A percentile compares a stretch with the other conserved stretches of the same genome.
Evolutionary conservation across 768 basidiomycete species (phyloP).

Genomic region (Serendipita sp.): DNA sequence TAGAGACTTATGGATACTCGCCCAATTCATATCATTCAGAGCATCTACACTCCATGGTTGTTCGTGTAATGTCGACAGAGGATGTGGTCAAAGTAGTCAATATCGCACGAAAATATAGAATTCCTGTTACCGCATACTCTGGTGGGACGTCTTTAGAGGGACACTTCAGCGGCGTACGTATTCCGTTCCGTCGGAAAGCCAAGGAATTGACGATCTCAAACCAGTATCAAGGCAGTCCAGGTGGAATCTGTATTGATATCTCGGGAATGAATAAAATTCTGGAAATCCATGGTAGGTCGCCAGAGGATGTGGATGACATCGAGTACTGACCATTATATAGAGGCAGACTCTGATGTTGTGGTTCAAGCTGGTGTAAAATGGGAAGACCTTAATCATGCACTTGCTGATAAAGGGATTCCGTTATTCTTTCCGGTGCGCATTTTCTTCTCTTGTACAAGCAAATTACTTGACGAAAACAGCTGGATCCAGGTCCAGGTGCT

Average conservation of each 20-base stretch:
- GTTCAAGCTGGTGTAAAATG: conserved; percentile 59
- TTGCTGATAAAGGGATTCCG: conserved; percentile 55
- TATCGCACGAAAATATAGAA: conserved; percentile 51
- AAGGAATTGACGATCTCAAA: background rate
- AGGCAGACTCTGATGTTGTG: conserved; percentile 52
- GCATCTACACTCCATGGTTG: conserved; percentile 36
- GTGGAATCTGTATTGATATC: conserved; percentile 67
- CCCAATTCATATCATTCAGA: background rate
- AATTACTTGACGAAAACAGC: conserved; percentile 21
- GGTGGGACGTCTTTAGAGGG: conserved; percentile 77
- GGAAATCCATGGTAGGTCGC: conserved; percentile 43
- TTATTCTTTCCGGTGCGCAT: conserved; percentile 62
- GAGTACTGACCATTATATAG: conserved; percentile 20
- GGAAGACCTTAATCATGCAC: conserved; percentile 52
- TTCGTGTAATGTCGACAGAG: conserved; percentile 52
- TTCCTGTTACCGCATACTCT: conserved; percentile 64
- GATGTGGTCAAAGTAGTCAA: conserved; percentile 70
- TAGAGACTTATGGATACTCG: background rate
- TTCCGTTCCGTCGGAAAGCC: conserved; percentile 7
- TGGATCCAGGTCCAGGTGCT: conserved; percentile 63
- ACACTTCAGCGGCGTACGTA: conserved; percentile 46
- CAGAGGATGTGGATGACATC: background rate
- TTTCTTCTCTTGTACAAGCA: background rate
- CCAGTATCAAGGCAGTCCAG: conserved; percentile 15
- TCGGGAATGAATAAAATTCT: conserved; percentile 65